phyloP scores from a whole-genome alignment of 192 early-diverging fungal species.

The Podila verticillata region DNA sequence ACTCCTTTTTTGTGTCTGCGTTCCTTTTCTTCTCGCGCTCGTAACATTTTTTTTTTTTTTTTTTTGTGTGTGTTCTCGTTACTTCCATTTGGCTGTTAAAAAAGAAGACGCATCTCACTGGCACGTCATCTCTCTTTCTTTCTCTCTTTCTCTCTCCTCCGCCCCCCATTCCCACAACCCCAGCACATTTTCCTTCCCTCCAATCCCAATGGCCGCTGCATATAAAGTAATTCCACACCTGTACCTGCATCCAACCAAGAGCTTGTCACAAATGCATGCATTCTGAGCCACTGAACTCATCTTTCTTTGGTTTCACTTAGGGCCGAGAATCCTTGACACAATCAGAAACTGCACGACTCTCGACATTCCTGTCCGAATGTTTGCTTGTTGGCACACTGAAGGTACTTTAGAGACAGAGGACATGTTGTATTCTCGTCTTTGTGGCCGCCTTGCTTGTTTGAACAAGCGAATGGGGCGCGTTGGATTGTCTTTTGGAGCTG shows the following conservation, averaged over 20 bases:
- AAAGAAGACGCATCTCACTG: not conserved
- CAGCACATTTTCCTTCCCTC: not conserved
- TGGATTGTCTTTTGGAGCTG: too few relatives aligned
- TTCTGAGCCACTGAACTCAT: too few relatives aligned
- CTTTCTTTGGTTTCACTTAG: conserved; percentile 21
- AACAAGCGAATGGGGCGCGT: not conserved
- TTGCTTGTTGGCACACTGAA: conserved; percentile 72
- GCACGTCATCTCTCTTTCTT: not conserved
- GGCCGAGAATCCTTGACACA: conserved; percentile 53
- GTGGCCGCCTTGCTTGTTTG: not conserved
- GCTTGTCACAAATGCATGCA: not conserved
- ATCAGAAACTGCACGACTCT: conserved; percentile 61
- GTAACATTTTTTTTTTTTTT: not conserved
- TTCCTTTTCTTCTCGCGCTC: too few relatives aligned
- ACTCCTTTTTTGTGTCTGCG: too few relatives aligned
- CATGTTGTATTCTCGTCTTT: not conserved
- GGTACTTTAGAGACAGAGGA: conserved; percentile 35
- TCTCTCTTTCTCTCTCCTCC: conserved; percentile 1
- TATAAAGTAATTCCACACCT: not conserved
- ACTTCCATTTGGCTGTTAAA: too few relatives aligned
- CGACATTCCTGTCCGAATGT: conserved; percentile 71
- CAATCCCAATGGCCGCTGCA: not conserved
- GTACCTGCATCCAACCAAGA: not conserved
- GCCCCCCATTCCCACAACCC: not conserved
- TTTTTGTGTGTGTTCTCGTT: not conserved